These are phyloP conservation scores for Gypsophila paniculata DNA, from an alignment of 179 eudicot genomes.

Conservation along the genomic window DNA sequence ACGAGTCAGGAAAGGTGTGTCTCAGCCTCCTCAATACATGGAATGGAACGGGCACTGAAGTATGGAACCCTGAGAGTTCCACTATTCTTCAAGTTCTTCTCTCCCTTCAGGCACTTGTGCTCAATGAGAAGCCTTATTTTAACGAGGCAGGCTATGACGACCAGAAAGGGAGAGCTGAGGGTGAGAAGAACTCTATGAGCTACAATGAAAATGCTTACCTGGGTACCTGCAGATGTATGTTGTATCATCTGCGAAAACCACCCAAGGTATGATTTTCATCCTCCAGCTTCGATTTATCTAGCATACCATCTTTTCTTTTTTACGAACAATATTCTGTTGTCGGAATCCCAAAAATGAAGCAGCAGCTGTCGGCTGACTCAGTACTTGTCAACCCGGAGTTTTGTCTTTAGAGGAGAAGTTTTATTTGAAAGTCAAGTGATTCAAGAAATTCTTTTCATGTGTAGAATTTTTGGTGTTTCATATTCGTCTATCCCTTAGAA, in stretches of 20 bases:
- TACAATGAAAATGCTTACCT: slow-evolving; percentile 92
- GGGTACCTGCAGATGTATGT: slow-evolving; percentile 78
- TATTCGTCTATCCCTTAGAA: not conserved
- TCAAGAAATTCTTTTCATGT: not conserved
- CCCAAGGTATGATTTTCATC: slow-evolving; percentile 22
- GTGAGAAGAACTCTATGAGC: slow-evolving; percentile 87
- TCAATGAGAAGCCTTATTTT: slow-evolving; percentile 87
- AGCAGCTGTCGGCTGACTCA: not conserved
- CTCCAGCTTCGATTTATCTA: not conserved
- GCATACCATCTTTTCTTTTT: not conserved
- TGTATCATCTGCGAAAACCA: slow-evolving; percentile 56
- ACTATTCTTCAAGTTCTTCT: slow-evolving; percentile 91
- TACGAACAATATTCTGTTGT: not conserved
- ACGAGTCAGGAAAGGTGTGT: slow-evolving; percentile 94
- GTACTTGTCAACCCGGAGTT: not conserved
- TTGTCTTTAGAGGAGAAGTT: not conserved
- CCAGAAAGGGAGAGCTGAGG: slow-evolving; percentile 83
- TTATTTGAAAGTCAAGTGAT: slow-evolving; percentile 2
- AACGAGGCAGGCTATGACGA: slow-evolving; percentile 95
- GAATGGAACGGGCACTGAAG: slow-evolving; percentile 83
- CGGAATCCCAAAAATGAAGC: no score
- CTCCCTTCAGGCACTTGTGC: slow-evolving; percentile 97
- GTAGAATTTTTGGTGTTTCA: not conserved
- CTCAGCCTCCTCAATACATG: slow-evolving; percentile 95
- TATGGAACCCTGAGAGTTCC: slow-evolving; percentile 81